These are phyloP conservation scores for Penicillium canariense DNA, from an alignment of 495 filamentous ascomycete species.

Conservation along the genomic window DNA sequence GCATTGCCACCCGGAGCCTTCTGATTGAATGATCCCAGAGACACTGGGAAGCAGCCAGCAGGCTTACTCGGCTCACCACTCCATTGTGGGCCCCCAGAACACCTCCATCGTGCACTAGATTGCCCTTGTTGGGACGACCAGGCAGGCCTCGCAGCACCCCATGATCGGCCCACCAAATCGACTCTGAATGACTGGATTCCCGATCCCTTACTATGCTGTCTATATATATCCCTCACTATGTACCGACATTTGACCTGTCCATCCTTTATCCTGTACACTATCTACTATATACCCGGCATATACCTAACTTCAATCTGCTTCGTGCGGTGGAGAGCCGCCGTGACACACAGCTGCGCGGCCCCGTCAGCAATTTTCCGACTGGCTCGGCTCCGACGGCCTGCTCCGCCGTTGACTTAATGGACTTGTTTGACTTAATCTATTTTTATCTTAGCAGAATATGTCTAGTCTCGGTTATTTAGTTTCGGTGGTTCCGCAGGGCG, in stretches of 20 bases:
- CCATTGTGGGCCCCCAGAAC: too few species aligned
- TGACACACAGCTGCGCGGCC: conserved; percentile 5
- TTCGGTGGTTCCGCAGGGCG: neutral
- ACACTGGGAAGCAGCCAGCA: too few species aligned
- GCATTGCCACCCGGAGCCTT: conserved; percentile 7
- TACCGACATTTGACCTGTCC: neutral
- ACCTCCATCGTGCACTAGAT: too few species aligned
- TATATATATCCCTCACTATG: neutral
- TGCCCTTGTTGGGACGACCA: neutral
- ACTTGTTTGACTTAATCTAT: neutral
- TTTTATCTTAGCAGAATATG: neutral
- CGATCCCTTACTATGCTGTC: neutral
- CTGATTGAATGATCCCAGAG: conserved; percentile 9
- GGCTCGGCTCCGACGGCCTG: neutral
- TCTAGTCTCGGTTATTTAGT: neutral
- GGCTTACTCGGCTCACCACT: too few species aligned
- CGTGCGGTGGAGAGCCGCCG: conserved; percentile 1
- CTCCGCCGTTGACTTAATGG: neutral
- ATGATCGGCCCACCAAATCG: too few species aligned
- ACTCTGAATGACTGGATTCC: neutral
- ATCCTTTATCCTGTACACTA: neutral
- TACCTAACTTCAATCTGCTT: neutral
- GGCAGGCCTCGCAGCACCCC: too few species aligned
- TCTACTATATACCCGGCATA: neutral
- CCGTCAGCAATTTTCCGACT: conserved; percentile 20